Evolutionary conservation across 73 alveolate species (phyloP).

Genomic region (Uronychia setigera): DNA sequence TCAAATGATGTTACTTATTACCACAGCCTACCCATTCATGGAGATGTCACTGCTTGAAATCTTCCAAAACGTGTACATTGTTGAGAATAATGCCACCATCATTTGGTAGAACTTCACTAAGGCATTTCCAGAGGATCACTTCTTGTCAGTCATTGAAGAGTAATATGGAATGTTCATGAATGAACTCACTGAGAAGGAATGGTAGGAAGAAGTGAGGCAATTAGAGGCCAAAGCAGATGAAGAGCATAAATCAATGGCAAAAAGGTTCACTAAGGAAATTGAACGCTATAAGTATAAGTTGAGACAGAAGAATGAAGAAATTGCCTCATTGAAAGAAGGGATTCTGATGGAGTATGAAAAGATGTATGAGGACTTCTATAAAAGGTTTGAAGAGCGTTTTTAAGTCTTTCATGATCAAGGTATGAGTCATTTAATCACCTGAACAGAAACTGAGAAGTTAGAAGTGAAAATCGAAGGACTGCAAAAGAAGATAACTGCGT

Average conservation of each 20-base stretch:
- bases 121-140: conserved; percentile 5
- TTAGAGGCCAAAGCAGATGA: not conserved
- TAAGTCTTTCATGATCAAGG: not conserved
- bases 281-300: not conserved
- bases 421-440: not conserved
- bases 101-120: not conserved
- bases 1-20: not conserved
- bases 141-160: conserved; percentile 3
- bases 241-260: not conserved
- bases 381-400: not conserved
- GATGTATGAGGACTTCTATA: not conserved
- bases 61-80: not conserved
- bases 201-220: not conserved
- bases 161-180: not conserved
- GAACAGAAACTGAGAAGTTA: not conserved
- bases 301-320: not conserved
- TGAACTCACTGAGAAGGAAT: conserved; percentile 7
- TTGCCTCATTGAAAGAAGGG: not conserved
- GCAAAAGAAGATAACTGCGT: not conserved
- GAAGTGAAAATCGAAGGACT: not conserved
- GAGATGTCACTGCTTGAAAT: not conserved
- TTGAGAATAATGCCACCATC: not conserved
- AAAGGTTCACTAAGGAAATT: not conserved
- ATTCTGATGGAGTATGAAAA: not conserved
- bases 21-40: not conserved